Base-by-base conservation (phyloP, 495 filamentous ascomycete genomes). In the Xylaria telfairii region DNA sequence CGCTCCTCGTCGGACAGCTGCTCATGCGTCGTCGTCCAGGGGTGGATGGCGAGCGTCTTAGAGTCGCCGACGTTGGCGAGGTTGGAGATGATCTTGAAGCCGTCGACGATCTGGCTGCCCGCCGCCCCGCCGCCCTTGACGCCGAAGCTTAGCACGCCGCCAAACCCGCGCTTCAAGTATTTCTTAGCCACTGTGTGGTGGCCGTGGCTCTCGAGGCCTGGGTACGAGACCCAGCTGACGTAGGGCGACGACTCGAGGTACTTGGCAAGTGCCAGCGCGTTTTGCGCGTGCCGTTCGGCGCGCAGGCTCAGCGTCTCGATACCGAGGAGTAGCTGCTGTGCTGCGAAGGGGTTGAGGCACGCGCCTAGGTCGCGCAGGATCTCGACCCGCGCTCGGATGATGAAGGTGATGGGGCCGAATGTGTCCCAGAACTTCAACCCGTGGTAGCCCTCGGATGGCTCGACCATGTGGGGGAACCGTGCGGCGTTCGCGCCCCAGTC, bases 361-460 rank as follows among this genome's bases (percentile, higher is more conserved):
- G 91, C 84, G 39, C 96, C 96, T 2, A 98, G 80, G 79, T 99
- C 96, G 74, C 96, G 90, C 64, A 97, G 87, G 68, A 97, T 91
- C 85, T 98, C 84, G 49, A 85, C 84, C 24, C 93, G 90, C 28
- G 92, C 88, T 7, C 92, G 89, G 75, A 97, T 93, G 53, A 91
- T 91, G 75, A 92, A 98, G 24, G 93, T 88, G 74, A 96, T 89
- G 30, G 89, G 80, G 4, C 96, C 96, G 74, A 98, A 98, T 0
- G 94, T 96, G 74, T 98, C 96, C 91, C 91, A 97, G 87, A 98
- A 98, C 78, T 95, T 96, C 67, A 99, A 87, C 6, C 96, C 96
- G 81, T 98, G 96, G 82, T 98, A 99, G 21, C 96, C 95, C 69
- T 93, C 92, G 0, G 92, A 89, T 3, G 96, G 96, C 81, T 99